Conservation (phyloP, 2,329 filamentous ascomycete species). For the Plectosphaerella cucumerina region DNA sequence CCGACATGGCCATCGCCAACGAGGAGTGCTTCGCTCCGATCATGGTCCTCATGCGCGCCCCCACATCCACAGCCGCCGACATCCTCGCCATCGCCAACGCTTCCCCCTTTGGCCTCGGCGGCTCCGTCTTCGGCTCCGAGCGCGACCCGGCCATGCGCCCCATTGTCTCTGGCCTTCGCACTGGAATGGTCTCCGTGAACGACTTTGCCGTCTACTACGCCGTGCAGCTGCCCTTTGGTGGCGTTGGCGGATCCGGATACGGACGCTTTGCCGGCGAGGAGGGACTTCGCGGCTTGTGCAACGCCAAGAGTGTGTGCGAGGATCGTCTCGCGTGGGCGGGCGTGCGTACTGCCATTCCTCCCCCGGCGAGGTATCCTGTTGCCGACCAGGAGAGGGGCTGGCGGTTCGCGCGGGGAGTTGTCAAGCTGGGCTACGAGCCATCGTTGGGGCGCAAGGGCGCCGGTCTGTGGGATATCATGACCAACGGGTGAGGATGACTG, state of each 20-base stretch:
- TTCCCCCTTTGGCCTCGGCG: constrained; percentile 80
- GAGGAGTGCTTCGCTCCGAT: constrained; percentile 92
- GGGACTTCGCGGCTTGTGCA: constrained; percentile 79
- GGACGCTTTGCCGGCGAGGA: constrained; percentile 91
- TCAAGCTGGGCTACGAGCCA: constrained; percentile 57
- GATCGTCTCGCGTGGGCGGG: constrained; percentile 64
- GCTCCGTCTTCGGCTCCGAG: constrained; percentile 77
- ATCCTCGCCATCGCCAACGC: constrained; percentile 79
- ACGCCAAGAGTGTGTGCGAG: constrained; percentile 79
- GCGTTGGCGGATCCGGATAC: constrained; percentile 84
- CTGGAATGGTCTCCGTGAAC: constrained; percentile 92
- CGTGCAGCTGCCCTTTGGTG: constrained; percentile 91
- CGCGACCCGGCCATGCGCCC: constrained; percentile 53
- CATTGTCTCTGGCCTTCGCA: constrained; percentile 65
- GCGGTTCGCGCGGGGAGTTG: constrained; percentile 58
- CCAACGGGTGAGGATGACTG: constrained; percentile 31
- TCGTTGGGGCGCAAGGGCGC: constrained; percentile 29
- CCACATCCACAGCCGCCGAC: constrained; percentile 51
- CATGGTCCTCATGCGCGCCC: constrained; percentile 77
- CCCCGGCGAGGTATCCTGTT: constrained; percentile 78
- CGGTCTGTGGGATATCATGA: constrained; percentile 36
- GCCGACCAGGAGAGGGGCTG: constrained; percentile 58
- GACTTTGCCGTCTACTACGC: constrained; percentile 94
- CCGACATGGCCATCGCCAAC: constrained; percentile 80
- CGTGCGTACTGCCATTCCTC: constrained; percentile 73